Percentiles rank a stretch among this genome's conserved stretches.
phyloP scores from a whole-genome alignment of 1,284 basidiomycete species.

The Pascua guehoae region DNA sequence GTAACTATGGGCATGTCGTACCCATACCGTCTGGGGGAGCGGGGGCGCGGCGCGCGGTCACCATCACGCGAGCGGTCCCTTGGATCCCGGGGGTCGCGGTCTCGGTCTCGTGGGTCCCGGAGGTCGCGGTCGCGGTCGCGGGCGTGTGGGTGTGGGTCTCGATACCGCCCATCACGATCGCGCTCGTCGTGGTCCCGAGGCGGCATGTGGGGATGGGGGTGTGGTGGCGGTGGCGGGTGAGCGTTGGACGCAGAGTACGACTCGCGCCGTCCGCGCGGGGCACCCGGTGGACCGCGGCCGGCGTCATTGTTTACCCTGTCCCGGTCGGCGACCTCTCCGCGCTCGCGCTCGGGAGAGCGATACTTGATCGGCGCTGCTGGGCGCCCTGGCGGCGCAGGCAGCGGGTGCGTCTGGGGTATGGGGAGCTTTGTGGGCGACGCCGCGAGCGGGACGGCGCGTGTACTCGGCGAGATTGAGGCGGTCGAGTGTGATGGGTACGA shows the following conservation, averaged over 20 bases:
- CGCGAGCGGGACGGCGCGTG: neutral
- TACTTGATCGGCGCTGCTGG: neutral
- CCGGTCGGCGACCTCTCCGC: too few species aligned
- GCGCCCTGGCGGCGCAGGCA: neutral
- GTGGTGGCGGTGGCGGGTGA: too few species aligned
- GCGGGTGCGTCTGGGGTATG: slow-evolving; percentile 3
- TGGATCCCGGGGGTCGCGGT: neutral
- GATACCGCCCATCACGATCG: too few species aligned
- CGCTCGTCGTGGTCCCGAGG: too few species aligned
- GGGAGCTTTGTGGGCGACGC: neutral
- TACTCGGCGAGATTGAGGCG: neutral
- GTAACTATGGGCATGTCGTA: neutral
- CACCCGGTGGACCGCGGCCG: too few species aligned
- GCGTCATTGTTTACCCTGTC: neutral
- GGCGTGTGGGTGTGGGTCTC: too few species aligned
- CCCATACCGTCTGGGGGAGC: neutral
- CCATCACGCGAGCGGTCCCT: neutral
- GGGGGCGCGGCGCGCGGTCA: neutral
- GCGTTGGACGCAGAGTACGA: too few species aligned
- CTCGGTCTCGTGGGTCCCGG: neutral
- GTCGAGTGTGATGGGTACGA: too few species aligned
- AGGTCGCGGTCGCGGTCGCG: too few species aligned
- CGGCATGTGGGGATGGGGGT: too few species aligned
- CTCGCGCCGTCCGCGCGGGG: neutral
- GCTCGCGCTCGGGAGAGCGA: neutral